Evolutionary conservation across 129 eudicot species (phyloP).

Genomic region (Deinandra increscens): DNA sequence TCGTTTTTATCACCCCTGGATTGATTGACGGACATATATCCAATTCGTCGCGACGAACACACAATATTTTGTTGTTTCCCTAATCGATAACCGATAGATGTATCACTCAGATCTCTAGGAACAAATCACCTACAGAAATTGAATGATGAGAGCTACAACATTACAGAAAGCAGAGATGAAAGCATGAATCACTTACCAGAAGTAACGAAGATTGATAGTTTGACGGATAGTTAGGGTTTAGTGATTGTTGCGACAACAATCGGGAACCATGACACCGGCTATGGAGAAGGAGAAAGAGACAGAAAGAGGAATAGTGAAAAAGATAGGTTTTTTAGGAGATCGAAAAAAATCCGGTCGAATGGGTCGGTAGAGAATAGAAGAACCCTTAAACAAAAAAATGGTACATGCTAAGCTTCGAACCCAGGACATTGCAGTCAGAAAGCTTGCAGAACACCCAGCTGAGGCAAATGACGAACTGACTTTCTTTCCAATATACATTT

Average conservation of each 20-base stretch:
- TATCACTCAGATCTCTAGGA: conserved; percentile 31
- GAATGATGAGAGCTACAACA: conserved; percentile 16
- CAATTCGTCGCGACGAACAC: conserved; percentile 35
- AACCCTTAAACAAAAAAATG: too few relatives aligned
- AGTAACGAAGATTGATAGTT: conserved; percentile 17
- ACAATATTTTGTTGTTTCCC: conserved; percentile 2
- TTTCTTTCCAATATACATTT: too few relatives aligned
- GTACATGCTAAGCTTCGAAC: too few relatives aligned
- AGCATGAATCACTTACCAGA: conserved; percentile 28
- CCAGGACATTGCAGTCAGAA: too few relatives aligned
- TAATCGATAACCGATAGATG: conserved; percentile 21
- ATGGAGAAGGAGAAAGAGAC: background rate
- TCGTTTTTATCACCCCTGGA: conserved; percentile 77
- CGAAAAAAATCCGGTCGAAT: conserved; percentile 32
- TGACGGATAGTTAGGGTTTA: conserved; percentile 31
- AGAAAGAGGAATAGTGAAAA: conserved; percentile 25
- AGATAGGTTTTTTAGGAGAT: conserved; percentile 42
- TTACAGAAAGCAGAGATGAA: background rate
- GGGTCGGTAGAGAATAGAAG: conserved; percentile 41
- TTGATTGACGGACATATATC: conserved; percentile 94
- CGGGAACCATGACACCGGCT: conserved; percentile 29
- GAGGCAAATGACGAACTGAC: too few relatives aligned
- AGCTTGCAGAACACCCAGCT: too few relatives aligned
- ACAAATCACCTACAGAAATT: conserved; percentile 16
- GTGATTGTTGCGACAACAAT: conserved; percentile 12